Evolutionary conservation across 345 rosid genomes (phyloP).

Genomic region (Hypericum androsaemum): DNA sequence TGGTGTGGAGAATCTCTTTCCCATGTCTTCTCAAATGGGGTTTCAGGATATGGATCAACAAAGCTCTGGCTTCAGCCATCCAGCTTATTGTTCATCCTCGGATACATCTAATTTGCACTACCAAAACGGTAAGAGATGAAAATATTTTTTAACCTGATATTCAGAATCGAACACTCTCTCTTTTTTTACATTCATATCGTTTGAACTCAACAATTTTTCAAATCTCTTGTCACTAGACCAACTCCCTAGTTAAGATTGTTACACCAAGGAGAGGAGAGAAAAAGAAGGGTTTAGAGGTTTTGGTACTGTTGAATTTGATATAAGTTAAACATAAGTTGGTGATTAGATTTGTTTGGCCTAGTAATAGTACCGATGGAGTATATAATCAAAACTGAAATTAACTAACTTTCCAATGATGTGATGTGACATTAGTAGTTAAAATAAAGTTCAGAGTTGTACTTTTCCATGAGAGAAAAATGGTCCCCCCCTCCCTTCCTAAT

Average conservation of each 20-base stretch:
- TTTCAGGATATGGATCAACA: slow-evolving; percentile 52
- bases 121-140: slow-evolving; percentile 49
- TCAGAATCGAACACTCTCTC: neutral
- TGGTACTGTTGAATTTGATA: too few relatives aligned
- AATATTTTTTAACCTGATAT: too few relatives aligned
- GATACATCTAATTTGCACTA: slow-evolving; percentile 55
- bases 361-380: too few relatives aligned
- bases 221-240: neutral
- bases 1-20: slow-evolving; percentile 37
- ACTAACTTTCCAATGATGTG: slow-evolving; percentile 13
- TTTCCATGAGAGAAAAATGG: slow-evolving; percentile 14
- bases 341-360: too few relatives aligned
- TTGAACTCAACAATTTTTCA: neutral
- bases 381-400: too few relatives aligned
- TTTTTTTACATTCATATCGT: slow-evolving; percentile 3
- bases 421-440: slow-evolving; percentile 1
- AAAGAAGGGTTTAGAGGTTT: neutral
- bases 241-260: neutral
- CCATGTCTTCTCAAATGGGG: slow-evolving; percentile 55
- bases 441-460: slow-evolving; percentile 7
- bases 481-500: slow-evolving; percentile 10
- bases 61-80: slow-evolving; percentile 28
- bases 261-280: slow-evolving; percentile 1
- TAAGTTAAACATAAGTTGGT: too few relatives aligned
- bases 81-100: slow-evolving; percentile 42